phyloP scores from a whole-genome alignment of 2,329 filamentous ascomycete species.

The Ceratocystis huliohia region DNA sequence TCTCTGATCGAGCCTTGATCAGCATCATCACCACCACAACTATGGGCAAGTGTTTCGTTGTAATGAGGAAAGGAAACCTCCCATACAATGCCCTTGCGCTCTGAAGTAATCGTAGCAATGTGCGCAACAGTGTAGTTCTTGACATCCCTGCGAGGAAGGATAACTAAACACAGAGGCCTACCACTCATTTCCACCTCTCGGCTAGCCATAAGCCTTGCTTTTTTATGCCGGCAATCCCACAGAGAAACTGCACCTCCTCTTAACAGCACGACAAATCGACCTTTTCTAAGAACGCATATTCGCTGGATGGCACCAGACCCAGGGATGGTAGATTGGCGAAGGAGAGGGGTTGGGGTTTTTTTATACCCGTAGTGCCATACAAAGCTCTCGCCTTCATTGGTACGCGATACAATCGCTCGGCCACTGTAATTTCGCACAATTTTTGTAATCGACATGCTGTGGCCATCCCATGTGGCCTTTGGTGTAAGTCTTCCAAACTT shows the following conservation, averaged over 20 bases:
- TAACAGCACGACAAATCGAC: constrained; percentile 68
- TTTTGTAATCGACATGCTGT: constrained; percentile 68
- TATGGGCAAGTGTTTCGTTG: constrained; percentile 22
- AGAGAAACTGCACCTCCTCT: constrained; percentile 57
- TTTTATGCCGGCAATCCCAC: constrained; percentile 60
- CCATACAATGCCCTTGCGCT: constrained; percentile 71
- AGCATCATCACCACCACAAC: constrained; percentile 3
- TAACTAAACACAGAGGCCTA: constrained; percentile 67
- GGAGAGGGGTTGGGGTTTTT: constrained; percentile 6
- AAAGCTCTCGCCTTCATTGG: constrained; percentile 63
- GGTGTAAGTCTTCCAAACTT: constrained; percentile 47
- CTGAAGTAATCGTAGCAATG: constrained; percentile 69
- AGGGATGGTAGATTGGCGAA: constrained; percentile 55
- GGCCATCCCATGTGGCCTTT: constrained; percentile 67
- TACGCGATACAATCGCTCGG: constrained; percentile 67
- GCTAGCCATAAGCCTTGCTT: constrained; percentile 46
- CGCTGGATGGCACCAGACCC: constrained; percentile 62
- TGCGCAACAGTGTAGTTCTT: constrained; percentile 49
- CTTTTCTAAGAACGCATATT: constrained; percentile 64
- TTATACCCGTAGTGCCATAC: constrained; percentile 62
- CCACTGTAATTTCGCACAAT: constrained; percentile 78
- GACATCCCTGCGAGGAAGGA: constrained; percentile 51
- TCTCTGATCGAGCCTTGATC: constrained; percentile 37
- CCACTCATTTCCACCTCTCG: constrained; percentile 37
- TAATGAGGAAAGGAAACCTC: constrained; percentile 51